These are phyloP conservation scores for Populus pruinosa DNA, from an alignment of 345 rosid genomes.

Conservation along the genomic window DNA sequence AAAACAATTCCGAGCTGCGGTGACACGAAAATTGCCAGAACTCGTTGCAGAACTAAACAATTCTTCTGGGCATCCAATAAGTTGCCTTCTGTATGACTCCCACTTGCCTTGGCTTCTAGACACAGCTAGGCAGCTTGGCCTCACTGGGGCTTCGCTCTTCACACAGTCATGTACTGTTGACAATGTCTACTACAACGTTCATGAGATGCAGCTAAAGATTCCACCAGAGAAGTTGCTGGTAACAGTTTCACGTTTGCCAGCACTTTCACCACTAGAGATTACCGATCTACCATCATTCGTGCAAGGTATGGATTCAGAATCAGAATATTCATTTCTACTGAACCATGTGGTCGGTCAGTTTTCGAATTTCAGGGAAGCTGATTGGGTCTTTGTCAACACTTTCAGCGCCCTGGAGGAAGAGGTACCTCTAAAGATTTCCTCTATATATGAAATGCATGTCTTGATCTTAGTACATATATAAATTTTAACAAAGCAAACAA, in stretches of 20 bases:
- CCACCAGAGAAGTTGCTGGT: not conserved
- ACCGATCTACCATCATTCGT: not conserved
- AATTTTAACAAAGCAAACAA: no score
- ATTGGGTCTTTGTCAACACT: conserved; percentile 1
- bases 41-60: not conserved
- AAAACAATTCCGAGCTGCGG: not conserved
- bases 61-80: not conserved
- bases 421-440: conserved; percentile 20
- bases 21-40: not conserved
- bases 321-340: not conserved
- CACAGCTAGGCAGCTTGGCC: not conserved
- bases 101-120: not conserved
- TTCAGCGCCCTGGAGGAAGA: conserved; percentile 40
- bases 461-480: no score
- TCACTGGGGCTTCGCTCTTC: not conserved
- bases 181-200: not conserved
- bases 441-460: no score
- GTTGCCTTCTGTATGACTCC: conserved; percentile 6
- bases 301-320: not conserved
- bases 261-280: not conserved
- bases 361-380: not conserved
- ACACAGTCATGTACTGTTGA: not conserved
- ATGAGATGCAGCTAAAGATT: not conserved
- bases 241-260: not conserved
- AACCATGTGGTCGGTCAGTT: not conserved